These are phyloP conservation scores for Mycena venus DNA, from an alignment of 768 basidiomycete genomes.

Conservation along the genomic window DNA sequence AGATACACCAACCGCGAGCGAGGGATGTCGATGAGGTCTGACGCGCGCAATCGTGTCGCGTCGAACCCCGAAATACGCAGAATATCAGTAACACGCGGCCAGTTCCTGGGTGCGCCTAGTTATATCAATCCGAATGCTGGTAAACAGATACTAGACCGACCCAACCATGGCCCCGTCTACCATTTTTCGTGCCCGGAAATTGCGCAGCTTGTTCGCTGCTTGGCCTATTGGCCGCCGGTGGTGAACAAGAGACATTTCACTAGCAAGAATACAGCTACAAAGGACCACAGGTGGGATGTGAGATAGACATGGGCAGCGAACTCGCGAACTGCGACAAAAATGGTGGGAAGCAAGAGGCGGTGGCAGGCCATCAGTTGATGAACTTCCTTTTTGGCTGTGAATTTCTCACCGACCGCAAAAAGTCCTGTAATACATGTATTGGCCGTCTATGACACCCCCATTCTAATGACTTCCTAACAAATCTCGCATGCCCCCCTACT, in stretches of 20 bases:
- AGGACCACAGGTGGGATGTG: too few relatives aligned
- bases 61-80: constrained; percentile 1
- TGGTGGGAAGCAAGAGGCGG: too few relatives aligned
- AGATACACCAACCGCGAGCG: not conserved
- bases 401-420: too few relatives aligned
- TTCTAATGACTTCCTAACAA: not conserved
- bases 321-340: too few relatives aligned
- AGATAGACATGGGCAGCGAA: too few relatives aligned
- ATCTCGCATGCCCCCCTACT: not conserved
- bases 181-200: not conserved
- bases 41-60: not conserved
- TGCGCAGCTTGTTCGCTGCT: constrained; percentile 2
- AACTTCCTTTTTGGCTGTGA: too few relatives aligned
- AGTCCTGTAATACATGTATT: too few relatives aligned
- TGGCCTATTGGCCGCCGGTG: not conserved
- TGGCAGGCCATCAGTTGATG: too few relatives aligned
- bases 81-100: not conserved
- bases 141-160: not conserved
- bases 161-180: constrained; percentile 4
- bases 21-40: constrained; percentile 9
- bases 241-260: constrained; percentile 1
- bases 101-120: not conserved
- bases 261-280: too few relatives aligned
- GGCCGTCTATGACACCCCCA: not conserved
- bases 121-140: not conserved